phyloP scores from a whole-genome alignment of 768 basidiomycete genomes.

The Infundibulicybe gibba region DNA sequence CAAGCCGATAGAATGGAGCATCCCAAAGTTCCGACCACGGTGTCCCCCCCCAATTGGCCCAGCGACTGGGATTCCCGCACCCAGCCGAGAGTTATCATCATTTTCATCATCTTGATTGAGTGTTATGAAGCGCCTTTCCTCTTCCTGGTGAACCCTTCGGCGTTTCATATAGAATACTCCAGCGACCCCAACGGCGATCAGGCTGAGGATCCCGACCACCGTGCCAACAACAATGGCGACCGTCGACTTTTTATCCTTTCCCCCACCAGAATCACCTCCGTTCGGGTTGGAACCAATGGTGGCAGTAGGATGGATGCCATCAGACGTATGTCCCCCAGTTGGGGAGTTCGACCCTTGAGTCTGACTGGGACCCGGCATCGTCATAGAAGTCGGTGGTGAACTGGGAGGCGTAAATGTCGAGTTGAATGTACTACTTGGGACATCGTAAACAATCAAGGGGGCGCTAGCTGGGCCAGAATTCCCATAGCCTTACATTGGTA shows the following conservation, averaged over 20 bases:
- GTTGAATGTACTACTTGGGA: slow-evolving; percentile 36
- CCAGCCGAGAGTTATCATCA: slow-evolving; percentile 24
- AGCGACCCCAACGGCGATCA: slow-evolving; percentile 38
- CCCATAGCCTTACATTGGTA: slow-evolving; percentile 37
- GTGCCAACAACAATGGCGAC: slow-evolving; percentile 60
- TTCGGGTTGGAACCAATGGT: slow-evolving; percentile 16
- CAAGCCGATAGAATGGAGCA: slow-evolving; percentile 14
- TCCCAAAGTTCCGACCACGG: slow-evolving; percentile 13
- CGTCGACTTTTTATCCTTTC: slow-evolving; percentile 14
- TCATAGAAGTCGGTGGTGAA: slow-evolving; percentile 25
- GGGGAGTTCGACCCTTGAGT: slow-evolving; percentile 12
- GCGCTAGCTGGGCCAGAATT: slow-evolving; percentile 49
- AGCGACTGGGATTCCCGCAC: slow-evolving; percentile 27
- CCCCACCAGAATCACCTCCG: slow-evolving; percentile 7
- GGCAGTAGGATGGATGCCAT: slow-evolving; percentile 14
- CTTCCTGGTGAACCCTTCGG: slow-evolving; percentile 11
- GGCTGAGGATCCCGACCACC: slow-evolving; percentile 55
- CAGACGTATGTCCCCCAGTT: slow-evolving; percentile 2
- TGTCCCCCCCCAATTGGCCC: slow-evolving; percentile 13
- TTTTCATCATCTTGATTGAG: slow-evolving; percentile 20
- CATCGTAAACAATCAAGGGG: slow-evolving; percentile 50
- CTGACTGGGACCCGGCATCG: slow-evolving; percentile 28
- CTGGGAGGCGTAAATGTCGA: slow-evolving; percentile 35
- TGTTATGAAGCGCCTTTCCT: slow-evolving; percentile 24
- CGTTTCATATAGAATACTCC: slow-evolving; percentile 44